Conservation (phyloP, 805 yeast genomes). For the Torulaspora indica region DNA sequence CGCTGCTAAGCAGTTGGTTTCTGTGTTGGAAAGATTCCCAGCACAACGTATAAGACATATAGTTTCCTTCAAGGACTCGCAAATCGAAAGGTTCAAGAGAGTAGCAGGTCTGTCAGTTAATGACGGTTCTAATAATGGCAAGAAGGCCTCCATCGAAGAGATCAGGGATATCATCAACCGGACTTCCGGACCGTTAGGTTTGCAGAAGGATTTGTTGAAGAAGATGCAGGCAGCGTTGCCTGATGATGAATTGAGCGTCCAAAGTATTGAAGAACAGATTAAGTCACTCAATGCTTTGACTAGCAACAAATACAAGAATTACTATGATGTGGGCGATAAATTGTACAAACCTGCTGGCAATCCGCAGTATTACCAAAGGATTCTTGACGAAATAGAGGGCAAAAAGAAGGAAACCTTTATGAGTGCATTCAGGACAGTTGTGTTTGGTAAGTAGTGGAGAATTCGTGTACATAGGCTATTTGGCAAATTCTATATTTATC, state of each 20-base stretch:
- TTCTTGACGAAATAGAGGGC: constrained; percentile 66
- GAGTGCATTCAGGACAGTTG: constrained; percentile 66
- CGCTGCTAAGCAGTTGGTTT: constrained; percentile 53
- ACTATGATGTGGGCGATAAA: constrained; percentile 62
- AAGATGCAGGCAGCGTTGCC: constrained; percentile 42
- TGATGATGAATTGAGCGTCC: constrained; percentile 48
- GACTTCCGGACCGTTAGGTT: constrained; percentile 40
- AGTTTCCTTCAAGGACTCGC: constrained; percentile 65
- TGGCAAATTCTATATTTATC: constrained; percentile 32
- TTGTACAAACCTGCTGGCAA: constrained; percentile 78
- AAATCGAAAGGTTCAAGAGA: constrained; percentile 51
- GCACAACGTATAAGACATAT: constrained; percentile 63
- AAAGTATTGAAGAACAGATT: constrained; percentile 48
- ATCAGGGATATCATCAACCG: constrained; percentile 38
- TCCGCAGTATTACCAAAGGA: constrained; percentile 68
- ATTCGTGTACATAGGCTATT: constrained; percentile 12
- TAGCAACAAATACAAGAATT: constrained; percentile 57
- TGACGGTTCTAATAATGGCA: constrained; percentile 29
- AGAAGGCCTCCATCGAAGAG: constrained; percentile 40
- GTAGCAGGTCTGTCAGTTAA: constrained; percentile 46
- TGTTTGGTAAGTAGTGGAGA: constrained; percentile 55
- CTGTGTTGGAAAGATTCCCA: constrained; percentile 58
- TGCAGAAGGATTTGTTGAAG: constrained; percentile 45
- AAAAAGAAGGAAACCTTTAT: constrained; percentile 61
- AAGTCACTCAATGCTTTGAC: constrained; percentile 52